Base-by-base conservation (phyloP, 148 eudicot species). In the Suaeda aralocaspica region DNA sequence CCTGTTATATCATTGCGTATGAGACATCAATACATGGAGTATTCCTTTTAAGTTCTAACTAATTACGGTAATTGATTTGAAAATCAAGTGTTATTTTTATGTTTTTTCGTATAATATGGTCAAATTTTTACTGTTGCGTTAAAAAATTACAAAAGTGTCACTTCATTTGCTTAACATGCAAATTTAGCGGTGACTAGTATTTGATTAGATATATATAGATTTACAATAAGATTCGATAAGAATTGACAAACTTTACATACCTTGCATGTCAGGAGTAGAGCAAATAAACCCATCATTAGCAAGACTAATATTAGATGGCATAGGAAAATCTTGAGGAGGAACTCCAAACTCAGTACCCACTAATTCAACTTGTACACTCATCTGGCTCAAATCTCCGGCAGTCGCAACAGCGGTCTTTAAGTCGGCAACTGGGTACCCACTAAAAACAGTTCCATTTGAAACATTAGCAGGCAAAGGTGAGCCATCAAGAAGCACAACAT, bases 341-440 rank as follows among this genome's bases (percentile, higher is more conserved):
- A 83, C 79, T 0, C 96, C 96, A 21, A 83, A 89, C 80, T 89
- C 88, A 10, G 91, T 87, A 44, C 96, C 96, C 42, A 85, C 77
- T 84, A 87, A 71, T 73, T 74, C 72, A 12, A 69, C 79, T 42
- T 3, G 24, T 29, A 83, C 89, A 6, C 87, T 69, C 86, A 85
- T 87, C 74, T 78, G 85, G 18, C 45, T 74, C 33, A 50, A 16
- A 60, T 89, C 89, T 0, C 89, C 91, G 0, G 91, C 96, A 0
- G 95, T 89, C 60, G 81, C 64, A 4, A 80, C 75, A 5, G 76
- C 96, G 6, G 91, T 78, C 65, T 78, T 74, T 3, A 89, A 81
- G 59, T 89, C 91, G 11, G 68, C 45, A 12, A 25, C 31, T 30
- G 79, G 79, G 26, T 30, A 76, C 9, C 79, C 79, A 0, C 84